phyloP scores from a whole-genome alignment of 495 filamentous ascomycete genomes.

The Eremomyces bilateralis region DNA sequence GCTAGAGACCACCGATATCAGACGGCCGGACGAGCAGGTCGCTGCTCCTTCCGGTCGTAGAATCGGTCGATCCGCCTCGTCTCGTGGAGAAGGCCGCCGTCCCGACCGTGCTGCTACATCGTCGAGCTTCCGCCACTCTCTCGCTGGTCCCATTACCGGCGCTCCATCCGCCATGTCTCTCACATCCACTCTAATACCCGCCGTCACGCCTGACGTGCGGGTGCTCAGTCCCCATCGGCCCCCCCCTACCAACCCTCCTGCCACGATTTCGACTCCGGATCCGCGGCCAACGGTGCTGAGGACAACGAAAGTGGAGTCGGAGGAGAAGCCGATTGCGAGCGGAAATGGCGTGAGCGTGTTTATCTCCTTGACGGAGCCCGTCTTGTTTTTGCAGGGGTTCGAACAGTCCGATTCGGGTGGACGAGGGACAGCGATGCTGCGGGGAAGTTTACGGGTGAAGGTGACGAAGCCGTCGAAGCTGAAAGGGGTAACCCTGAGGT shows the following conservation, averaged over 20 bases:
- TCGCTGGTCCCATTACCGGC: neutral
- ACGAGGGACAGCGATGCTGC: slow-evolving; percentile 53
- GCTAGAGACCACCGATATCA: neutral
- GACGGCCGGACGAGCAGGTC: neutral
- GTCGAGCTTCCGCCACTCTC: slow-evolving; percentile 2
- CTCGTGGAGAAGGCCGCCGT: no score
- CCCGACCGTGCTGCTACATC: no score
- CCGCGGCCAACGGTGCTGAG: slow-evolving; percentile 4
- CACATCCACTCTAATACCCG: no score
- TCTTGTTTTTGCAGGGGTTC: slow-evolving; percentile 76
- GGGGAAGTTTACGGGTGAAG: slow-evolving; percentile 63
- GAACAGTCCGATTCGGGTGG: slow-evolving; percentile 55
- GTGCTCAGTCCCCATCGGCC: neutral
- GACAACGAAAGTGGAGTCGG: slow-evolving; percentile 11
- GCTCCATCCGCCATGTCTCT: no score
- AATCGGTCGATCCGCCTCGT: neutral
- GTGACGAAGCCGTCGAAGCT: slow-evolving; percentile 84
- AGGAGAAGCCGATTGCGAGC: slow-evolving; percentile 29
- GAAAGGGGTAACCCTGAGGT: slow-evolving; percentile 75
- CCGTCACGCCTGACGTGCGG: neutral
- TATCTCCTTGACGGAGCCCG: slow-evolving; percentile 56
- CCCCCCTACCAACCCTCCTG: neutral
- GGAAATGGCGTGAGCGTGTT: slow-evolving; percentile 25
- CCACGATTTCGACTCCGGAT: neutral
- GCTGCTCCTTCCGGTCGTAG: neutral